Conservation (phyloP, 2,329 filamentous ascomycete species). For the Bipolaris cookei region DNA sequence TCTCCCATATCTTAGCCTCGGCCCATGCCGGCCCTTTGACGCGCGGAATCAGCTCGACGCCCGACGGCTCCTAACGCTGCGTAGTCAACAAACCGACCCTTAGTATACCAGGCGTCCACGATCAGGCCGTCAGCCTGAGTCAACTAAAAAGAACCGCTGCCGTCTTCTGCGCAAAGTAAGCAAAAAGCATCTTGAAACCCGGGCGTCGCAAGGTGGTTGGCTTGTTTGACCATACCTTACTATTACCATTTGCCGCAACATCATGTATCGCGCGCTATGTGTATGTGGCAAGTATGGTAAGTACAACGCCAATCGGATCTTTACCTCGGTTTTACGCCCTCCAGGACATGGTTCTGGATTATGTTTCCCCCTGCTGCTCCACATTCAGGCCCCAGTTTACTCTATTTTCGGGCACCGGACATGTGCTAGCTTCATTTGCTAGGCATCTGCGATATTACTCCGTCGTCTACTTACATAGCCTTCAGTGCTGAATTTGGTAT, state of each 20-base stretch:
- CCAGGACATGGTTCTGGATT: not conserved
- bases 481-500: constrained; percentile 3
- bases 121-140: not conserved
- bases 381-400: not conserved
- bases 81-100: not conserved
- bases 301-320: not conserved
- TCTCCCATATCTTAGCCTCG: no score
- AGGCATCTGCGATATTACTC: no score
- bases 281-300: no score
- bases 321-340: not conserved
- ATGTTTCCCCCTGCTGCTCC: constrained; percentile 16
- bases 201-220: no score
- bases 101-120: not conserved
- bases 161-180: not conserved
- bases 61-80: not conserved
- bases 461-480: not conserved
- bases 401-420: constrained; percentile 26
- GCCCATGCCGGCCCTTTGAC: no score
- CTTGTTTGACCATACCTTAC: not conserved
- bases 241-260: not conserved
- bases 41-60: constrained; percentile 1
- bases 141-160: not conserved
- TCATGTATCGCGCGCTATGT: not conserved
- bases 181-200: not conserved
- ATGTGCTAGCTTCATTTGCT: constrained; percentile 2